A percentile compares a stretch with the other conserved stretches of the same genome.
Conservation (phyloP, 192 early-diverging fungal genomes). For the Globomyces pollinis-pini region DNA sequence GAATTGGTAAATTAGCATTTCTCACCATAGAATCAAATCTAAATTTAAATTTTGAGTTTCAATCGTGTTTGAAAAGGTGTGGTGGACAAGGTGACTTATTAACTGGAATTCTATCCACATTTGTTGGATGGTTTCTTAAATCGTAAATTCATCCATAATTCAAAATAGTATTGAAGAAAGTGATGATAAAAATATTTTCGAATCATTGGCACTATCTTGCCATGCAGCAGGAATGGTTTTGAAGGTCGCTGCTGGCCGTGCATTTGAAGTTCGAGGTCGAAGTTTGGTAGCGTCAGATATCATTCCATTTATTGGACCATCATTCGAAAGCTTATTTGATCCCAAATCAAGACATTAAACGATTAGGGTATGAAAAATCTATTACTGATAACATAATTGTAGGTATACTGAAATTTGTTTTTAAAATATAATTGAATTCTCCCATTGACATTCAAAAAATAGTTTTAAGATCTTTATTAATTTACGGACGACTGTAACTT, state of each 20-base stretch:
- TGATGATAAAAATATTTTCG: constrained; percentile 7
- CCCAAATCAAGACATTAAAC: no score
- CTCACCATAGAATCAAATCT: background rate
- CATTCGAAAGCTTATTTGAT: background rate
- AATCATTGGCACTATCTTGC: constrained; percentile 46
- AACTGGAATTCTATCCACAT: constrained; percentile 73
- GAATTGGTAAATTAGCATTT: constrained; percentile 22
- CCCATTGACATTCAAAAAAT: no score
- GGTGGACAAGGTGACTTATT: constrained; percentile 97
- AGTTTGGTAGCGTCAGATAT: constrained; percentile 57
- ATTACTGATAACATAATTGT: no score
- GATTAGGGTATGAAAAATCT: no score
- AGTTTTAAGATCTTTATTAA: no score
- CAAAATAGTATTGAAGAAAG: constrained; percentile 18
- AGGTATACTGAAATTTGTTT: no score
- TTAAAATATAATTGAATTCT: no score
- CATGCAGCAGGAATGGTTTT: constrained; percentile 56
- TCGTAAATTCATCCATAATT: constrained; percentile 21
- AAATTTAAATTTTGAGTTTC: constrained; percentile 49
- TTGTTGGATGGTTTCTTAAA: constrained; percentile 72
- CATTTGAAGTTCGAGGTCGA: constrained; percentile 54
- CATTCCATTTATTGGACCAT: constrained; percentile 16
- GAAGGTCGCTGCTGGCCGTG: constrained; percentile 42
- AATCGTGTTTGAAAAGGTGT: constrained; percentile 73
- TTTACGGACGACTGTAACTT: no score